Conservation (phyloP, 148 eudicot species). For the Pouteria glomerata region DNA sequence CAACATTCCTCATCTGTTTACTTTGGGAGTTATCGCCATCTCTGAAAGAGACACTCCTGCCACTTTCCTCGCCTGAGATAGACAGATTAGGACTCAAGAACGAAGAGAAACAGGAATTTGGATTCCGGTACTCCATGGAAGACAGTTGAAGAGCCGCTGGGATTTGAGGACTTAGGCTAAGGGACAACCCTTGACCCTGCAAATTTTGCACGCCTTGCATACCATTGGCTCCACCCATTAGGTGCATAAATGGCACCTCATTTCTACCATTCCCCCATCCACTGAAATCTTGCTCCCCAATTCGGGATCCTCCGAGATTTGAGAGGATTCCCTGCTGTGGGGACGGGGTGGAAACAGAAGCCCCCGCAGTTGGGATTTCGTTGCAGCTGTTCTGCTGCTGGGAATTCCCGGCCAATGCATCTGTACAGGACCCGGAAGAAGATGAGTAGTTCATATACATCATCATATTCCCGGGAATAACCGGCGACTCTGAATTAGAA, state of each 20-base stretch:
- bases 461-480: conserved; percentile 28
- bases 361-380: conserved; percentile 11
- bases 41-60: background rate
- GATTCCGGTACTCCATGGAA: conserved; percentile 24
- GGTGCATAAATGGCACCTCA: conserved; percentile 30
- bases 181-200: conserved; percentile 51
- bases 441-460: conserved; percentile 44
- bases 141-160: conserved; percentile 29
- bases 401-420: conserved; percentile 20
- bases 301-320: conserved; percentile 21
- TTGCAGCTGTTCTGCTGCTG: conserved; percentile 21
- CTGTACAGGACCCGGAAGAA: conserved; percentile 27
- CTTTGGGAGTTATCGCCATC: conserved; percentile 12
- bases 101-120: conserved; percentile 23
- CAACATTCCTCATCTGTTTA: conserved; percentile 19
- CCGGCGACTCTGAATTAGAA: conserved; percentile 28
- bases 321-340: conserved; percentile 34
- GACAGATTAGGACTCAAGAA: conserved; percentile 20
- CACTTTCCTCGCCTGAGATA: conserved; percentile 9
- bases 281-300: conserved; percentile 17
- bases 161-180: conserved; percentile 43
- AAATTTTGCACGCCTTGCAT: conserved; percentile 25
- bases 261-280: conserved; percentile 32
- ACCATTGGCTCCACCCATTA: conserved; percentile 16
- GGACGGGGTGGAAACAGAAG: conserved; percentile 22